Conservation (phyloP, 108 stramenopile genomes). For the Cyclotella distinguenda region DNA sequence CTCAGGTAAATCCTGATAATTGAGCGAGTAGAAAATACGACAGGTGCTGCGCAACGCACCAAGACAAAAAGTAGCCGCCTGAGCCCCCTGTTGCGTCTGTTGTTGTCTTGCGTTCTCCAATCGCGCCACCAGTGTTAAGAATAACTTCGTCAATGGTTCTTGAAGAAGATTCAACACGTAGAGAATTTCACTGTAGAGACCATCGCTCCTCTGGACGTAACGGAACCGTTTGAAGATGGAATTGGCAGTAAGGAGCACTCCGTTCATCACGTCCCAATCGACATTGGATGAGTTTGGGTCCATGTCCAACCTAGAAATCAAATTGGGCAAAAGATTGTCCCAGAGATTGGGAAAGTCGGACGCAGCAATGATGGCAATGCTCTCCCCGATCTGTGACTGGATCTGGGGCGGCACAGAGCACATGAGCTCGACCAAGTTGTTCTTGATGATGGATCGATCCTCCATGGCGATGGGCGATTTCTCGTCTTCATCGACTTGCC, state of each 20-base stretch:
- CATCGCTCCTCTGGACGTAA: constrained; percentile 86
- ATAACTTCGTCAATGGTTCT: constrained; percentile 79
- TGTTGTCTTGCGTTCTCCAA: constrained; percentile 55
- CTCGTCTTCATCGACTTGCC: constrained; percentile 75
- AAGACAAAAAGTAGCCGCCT: constrained; percentile 57
- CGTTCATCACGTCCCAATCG: constrained; percentile 82
- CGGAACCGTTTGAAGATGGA: constrained; percentile 94
- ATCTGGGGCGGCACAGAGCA: constrained; percentile 88
- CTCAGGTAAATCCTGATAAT: constrained; percentile 97
- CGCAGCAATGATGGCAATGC: constrained; percentile 90
- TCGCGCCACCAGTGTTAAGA: constrained; percentile 50
- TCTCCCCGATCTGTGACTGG: constrained; percentile 91
- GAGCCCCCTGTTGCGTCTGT: constrained; percentile 29
- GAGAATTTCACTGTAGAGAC: constrained; percentile 77
- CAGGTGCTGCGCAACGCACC: constrained; percentile 79
- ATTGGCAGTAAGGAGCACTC: constrained; percentile 95
- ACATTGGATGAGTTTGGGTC: constrained; percentile 5
- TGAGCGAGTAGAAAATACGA: constrained; percentile 95
- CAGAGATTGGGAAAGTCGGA: constrained; percentile 95
- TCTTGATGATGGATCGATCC: constrained; percentile 91
- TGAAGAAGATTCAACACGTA: constrained; percentile 81
- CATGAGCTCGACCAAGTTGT: constrained; percentile 94
- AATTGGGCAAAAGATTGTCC: constrained; percentile 88
- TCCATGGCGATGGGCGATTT: constrained; percentile 50
- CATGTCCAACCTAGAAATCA: constrained; percentile 71